A percentile compares a stretch with the other conserved stretches of the same genome.
Conservation (phyloP, 805 yeast genomes). For the Hanseniaspora lachancei region DNA sequence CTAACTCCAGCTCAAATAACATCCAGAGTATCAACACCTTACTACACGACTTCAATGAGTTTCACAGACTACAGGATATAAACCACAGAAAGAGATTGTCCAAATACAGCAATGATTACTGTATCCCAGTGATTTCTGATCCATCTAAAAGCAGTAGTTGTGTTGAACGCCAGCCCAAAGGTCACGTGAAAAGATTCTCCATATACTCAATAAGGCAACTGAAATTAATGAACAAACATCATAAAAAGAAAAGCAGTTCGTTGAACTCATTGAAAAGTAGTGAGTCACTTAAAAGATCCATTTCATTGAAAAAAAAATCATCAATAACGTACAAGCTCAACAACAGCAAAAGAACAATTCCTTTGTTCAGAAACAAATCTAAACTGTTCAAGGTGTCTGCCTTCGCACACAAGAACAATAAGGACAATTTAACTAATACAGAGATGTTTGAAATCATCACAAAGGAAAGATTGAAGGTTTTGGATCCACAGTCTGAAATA, state of each 20-base stretch:
- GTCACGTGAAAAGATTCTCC: background rate
- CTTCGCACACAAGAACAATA: background rate
- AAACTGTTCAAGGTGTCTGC: background rate
- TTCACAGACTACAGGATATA: slow-evolving; percentile 15
- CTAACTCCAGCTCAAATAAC: background rate
- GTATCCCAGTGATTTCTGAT: background rate
- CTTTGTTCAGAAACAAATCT: slow-evolving; percentile 3
- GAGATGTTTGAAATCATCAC: background rate
- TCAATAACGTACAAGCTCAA: slow-evolving; percentile 1
- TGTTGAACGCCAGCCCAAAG: background rate
- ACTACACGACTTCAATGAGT: slow-evolving; percentile 14
- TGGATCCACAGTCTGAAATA: background rate
- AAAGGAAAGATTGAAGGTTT: background rate
- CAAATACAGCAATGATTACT: background rate
- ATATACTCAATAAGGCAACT: background rate
- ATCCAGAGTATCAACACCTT: background rate
- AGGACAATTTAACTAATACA: background rate
- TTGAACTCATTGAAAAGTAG: background rate
- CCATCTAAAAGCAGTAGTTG: background rate
- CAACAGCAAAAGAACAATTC: background rate
- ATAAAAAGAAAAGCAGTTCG: background rate
- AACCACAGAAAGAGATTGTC: slow-evolving; percentile 15
- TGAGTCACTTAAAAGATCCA: background rate
- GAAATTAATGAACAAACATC: background rate
- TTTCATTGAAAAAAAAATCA: background rate